A percentile compares a stretch with the other conserved stretches of the same genome.
These are phyloP conservation scores for Suhomyces sp. DNA, from an alignment of 805 yeast species.

Conservation along the genomic window DNA sequence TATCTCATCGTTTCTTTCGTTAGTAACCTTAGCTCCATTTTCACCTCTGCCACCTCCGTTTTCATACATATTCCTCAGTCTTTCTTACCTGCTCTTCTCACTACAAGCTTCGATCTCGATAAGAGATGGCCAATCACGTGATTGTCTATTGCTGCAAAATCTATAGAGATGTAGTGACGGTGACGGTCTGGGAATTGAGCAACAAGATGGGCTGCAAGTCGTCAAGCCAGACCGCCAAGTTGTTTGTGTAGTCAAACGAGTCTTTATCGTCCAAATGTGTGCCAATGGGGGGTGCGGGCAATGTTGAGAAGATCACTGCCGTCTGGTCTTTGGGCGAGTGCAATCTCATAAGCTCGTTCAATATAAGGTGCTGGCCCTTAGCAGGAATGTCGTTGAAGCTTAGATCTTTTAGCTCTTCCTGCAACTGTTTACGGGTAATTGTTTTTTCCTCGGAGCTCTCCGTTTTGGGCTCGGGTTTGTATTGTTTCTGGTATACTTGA, in stretches of 20 bases:
- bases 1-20: constrained; percentile 11
- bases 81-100: not conserved
- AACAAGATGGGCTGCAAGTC: constrained; percentile 80
- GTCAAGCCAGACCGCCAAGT: constrained; percentile 75
- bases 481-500: constrained; percentile 8
- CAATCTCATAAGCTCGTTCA: constrained; percentile 78
- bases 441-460: constrained; percentile 8
- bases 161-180: constrained; percentile 89
- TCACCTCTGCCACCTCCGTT: not conserved
- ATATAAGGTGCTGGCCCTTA: constrained; percentile 80
- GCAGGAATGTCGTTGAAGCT: constrained; percentile 89
- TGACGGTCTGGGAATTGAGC: constrained; percentile 89
- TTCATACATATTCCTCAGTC: not conserved
- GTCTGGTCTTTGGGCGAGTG: constrained; percentile 53
- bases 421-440: constrained; percentile 34
- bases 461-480: constrained; percentile 4
- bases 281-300: constrained; percentile 85
- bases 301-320: constrained; percentile 78
- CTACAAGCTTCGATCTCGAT: not conserved
- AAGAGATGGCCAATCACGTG: not conserved
- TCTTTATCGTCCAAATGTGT: constrained; percentile 69
- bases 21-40: constrained; percentile 9
- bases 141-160: not conserved
- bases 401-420: constrained; percentile 34
- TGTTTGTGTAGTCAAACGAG: constrained; percentile 70